Evolutionary conservation across 257 asterid species (phyloP).

Genomic region (Capsicum baccatum): DNA sequence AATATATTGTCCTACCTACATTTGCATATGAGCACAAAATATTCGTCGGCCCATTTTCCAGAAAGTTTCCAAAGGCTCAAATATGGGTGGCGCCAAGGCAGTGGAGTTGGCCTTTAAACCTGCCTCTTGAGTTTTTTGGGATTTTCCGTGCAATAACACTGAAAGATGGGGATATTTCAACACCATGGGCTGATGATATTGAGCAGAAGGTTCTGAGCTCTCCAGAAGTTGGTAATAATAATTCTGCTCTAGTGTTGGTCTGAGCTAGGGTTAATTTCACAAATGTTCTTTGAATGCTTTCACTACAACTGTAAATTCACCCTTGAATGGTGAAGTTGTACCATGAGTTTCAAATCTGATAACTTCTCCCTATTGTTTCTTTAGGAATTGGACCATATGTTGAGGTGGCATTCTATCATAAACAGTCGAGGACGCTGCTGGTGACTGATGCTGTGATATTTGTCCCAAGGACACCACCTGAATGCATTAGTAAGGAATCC

Average conservation of each 20-base stretch:
- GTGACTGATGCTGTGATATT: constrained; percentile 96
- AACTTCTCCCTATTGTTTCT: constrained; percentile 23
- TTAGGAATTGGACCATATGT: constrained; percentile 97
- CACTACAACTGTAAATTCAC: background rate
- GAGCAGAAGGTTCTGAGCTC: constrained; percentile 91
- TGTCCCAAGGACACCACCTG: constrained; percentile 87
- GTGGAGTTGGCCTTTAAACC: constrained; percentile 96
- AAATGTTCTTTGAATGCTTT: background rate
- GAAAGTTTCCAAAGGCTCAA: constrained; percentile 86
- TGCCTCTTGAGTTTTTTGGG: constrained; percentile 93
- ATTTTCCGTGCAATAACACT: constrained; percentile 76
- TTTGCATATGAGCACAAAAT: constrained; percentile 97
- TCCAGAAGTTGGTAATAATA: constrained; percentile 84
- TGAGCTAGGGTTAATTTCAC: background rate
- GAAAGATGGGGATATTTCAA: constrained; percentile 57
- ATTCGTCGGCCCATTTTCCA: constrained; percentile 96
- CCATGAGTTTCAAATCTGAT: background rate
- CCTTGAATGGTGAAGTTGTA: background rate
- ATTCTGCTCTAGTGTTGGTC: background rate
- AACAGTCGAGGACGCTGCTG: constrained; percentile 71
- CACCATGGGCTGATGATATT: constrained; percentile 90
- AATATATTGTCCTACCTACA: constrained; percentile 81
- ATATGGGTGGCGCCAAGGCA: constrained; percentile 99
- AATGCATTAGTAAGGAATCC: constrained; percentile 83
- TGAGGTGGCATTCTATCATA: constrained; percentile 97